Base-by-base conservation (phyloP, 2,329 filamentous ascomycete genomes). In the Trichoderma lentiforme region DNA sequence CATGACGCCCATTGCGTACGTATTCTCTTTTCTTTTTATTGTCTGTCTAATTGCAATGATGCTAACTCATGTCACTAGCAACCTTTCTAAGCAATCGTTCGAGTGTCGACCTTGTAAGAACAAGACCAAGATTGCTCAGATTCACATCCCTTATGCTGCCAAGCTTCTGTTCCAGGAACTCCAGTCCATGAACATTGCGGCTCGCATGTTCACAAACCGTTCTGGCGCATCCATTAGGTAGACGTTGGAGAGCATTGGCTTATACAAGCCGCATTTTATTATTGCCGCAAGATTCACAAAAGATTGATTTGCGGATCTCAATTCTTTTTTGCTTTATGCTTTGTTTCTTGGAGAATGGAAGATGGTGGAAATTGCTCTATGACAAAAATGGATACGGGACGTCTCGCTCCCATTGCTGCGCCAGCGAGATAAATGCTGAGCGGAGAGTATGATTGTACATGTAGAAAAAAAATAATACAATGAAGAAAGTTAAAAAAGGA, bases 1-100 rank as follows among this genome's bases (percentile, higher is more conserved):
- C 77, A 99, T 99, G 96, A 99, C 95, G 53, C 96, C 96, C 0
- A 96, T 99, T 84, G 96, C 95, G 93, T 97, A 92, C 90, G 94
- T 93, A 24, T 36, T 57, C 18, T 32, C 43, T 47, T 24, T 26
- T 3, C 9, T 51, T 24, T 30, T 11, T 2, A 28, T 2, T 11
- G 21, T 28, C 7, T 61, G n/a, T 32, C 12, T 6, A 8, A n/a
- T 14, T 12, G 51, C 11, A 14, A 60, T 34, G 12, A n/a, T 14
- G 72, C 82, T 85, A 78, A 86, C 80, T 74, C 73, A 36, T 39
- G 12, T 39, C 63, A 72, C 3, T 76, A 97, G 94, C 60, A 96
- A 97, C 86, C 88, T 99, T 73, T 95, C 95, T 78, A 97, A 97
- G 83, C 93, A 96, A 79, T 93, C 94, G 32, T 98, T 98, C 80